phyloP scores from a whole-genome alignment of 495 filamentous ascomycete species.

The Penicillium flavigenum region DNA sequence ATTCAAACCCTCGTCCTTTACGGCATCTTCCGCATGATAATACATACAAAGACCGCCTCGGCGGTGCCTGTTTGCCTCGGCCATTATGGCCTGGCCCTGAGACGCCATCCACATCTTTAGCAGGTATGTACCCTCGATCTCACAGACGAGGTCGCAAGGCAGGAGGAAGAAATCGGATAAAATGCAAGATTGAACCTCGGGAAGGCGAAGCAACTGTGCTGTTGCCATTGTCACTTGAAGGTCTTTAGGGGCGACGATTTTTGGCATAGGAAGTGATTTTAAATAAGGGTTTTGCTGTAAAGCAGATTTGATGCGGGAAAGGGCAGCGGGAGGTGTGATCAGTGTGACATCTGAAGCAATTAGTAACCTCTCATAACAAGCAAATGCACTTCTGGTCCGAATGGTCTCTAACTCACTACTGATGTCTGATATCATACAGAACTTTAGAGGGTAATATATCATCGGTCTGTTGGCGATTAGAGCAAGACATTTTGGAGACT shows the following conservation, averaged over 20 bases:
- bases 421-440: background rate
- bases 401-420: background rate
- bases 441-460: conserved; percentile 1
- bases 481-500: background rate
- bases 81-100: background rate
- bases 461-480: conserved; percentile 3
- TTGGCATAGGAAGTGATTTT: background rate
- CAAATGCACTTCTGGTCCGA: background rate
- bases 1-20: background rate
- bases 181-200: background rate
- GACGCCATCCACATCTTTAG: background rate
- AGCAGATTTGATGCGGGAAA: background rate
- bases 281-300: background rate
- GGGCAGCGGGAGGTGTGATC: background rate
- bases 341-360: conserved; percentile 5
- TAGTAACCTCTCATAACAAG: background rate
- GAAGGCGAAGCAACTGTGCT: background rate
- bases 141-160: conserved; percentile 7
- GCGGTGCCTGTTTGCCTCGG: too few relatives aligned
- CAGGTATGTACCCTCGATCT: background rate
- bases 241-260: background rate
- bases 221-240: background rate
- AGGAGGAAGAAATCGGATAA: background rate
- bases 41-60: background rate
- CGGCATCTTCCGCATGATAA: background rate